Percentiles rank a stretch among this genome's conserved stretches.
Conservation (phyloP, 2,329 filamentous ascomycete species). For the Fusarium armeniacum region DNA sequence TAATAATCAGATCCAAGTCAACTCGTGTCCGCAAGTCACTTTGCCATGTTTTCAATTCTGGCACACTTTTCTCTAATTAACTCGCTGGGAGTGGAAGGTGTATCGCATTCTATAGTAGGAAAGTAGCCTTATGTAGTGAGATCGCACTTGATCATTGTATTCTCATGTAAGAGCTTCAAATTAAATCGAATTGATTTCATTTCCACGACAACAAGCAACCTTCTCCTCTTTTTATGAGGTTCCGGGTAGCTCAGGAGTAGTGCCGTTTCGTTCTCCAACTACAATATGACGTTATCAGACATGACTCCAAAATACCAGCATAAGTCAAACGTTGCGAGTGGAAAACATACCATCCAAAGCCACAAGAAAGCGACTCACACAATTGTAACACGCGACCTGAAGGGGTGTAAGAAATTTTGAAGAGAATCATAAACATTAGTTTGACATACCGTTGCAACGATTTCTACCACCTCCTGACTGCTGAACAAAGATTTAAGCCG, state of each 20-base stretch:
- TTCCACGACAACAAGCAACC: background rate
- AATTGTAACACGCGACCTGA: constrained; percentile 7
- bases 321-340: background rate
- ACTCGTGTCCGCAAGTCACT: too few relatives aligned
- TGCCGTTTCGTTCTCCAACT: constrained; percentile 4
- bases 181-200: background rate
- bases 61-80: too few relatives aligned
- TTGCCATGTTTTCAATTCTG: too few relatives aligned
- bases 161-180: background rate
- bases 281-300: background rate
- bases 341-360: constrained; percentile 2
- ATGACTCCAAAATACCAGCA: background rate
- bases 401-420: background rate
- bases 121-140: too few relatives aligned
- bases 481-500: background rate
- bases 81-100: too few relatives aligned
- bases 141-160: too few relatives aligned
- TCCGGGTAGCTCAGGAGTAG: background rate
- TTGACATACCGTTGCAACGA: constrained; percentile 3
- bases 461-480: constrained; percentile 1
- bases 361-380: constrained; percentile 16
- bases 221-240: background rate
- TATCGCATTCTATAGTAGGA: too few relatives aligned
- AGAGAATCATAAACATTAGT: rapidly evolving
- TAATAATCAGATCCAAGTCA: too few relatives aligned